Evolutionary conservation across 176 grass and related monocot species (phyloP), one percentile per base, ranked within the genome.

Genomic region (Melocanna baccifera): DNA sequence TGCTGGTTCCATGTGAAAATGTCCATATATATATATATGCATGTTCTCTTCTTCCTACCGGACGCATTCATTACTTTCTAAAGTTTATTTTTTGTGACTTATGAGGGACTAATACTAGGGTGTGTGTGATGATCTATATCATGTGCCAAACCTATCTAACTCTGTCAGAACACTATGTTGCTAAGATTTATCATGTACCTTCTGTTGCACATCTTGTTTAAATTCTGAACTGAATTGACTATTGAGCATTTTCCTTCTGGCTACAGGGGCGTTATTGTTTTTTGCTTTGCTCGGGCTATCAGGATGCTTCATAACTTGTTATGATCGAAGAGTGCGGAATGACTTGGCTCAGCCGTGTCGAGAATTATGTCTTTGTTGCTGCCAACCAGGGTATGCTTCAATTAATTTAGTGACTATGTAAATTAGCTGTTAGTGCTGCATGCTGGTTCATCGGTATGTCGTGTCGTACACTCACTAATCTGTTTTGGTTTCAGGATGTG

Each of bases 261-360:
- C 75, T 91, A 52, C 90, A 99, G 96, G 93, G 57, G 96, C 96
- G 12, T 83, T 99, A 23, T 86, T 96, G 45, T 99, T 99, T 88
- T 99, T 99, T 86, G 91, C 91, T 67, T 81, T 99, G 53, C 88
- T 99, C 71, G 96, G 96, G 20, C 88, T 99, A 73, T 99, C 91
- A 11, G 96, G 96, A 86, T 99, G 96, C 84, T 94, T 99, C 67
- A 91, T 99, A 92, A 99, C 96, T 23, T 99, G 96, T 79, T 99
- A 91, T 80, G 96, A 99, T 65, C 89, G 90, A 84, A 91, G 90
- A 92, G 93, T 99, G 14, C 86, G 89, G 10, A 94, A 89, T 89
- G 96, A 99, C 85, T 87, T 99, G 86, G 85, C 91, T 82, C 96
- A 99, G 78, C 96, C 96, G 56, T 99, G 96, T 75, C 88, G 93